Evolutionary conservation across 441 rosid species (phyloP), one percentile per base, ranked within the genome.

Genomic region (Melastoma candidum): DNA sequence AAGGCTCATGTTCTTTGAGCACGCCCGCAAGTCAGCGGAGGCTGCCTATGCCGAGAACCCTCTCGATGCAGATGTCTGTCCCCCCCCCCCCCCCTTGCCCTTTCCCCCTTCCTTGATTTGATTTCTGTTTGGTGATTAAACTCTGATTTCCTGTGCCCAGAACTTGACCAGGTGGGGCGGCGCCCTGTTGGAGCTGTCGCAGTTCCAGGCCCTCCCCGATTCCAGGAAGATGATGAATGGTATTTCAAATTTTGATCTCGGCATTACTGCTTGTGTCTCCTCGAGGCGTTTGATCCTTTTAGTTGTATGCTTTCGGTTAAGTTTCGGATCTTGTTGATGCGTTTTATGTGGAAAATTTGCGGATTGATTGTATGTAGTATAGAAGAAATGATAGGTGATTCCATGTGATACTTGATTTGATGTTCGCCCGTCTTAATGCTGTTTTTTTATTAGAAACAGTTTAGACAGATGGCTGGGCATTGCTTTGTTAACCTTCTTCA

Each of bases 121-220:
- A 14, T 51, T 51, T 25, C 11, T 32, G 56, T 41, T 9, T 14
- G 56, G 12, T 36, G 11, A 26, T 12, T 52, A 24, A 0, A 51
- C 41, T 14, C 41, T 51, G 54, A 44, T 44, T 11, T 9, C 12
- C 9, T 62, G 11, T 36, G 48, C 67, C 60, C 75, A 90, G 98
- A 90, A 90, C 63, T 60, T 90, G 63, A 80, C 85, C n/a, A 80
- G 78, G 64, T 90, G 98, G 98, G 95, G 82, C 48, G 94, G 95
- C 51, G 74, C 87, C 63, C 60, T 90, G 59, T 53, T 90, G 63
- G 98, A 90, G 76, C 52, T 87, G 77, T 82, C 96, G 58, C 96
- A 83, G 84, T 87, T 83, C 73, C 95, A 83, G 65, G 73, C 44
- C 46, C 46, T 69, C 56, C 26, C 73, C 3, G 94, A 87, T 58